Evolutionary conservation across 768 basidiomycete species (phyloP), one percentile per base, ranked within the genome.

Genomic region (Boletus edulis): DNA sequence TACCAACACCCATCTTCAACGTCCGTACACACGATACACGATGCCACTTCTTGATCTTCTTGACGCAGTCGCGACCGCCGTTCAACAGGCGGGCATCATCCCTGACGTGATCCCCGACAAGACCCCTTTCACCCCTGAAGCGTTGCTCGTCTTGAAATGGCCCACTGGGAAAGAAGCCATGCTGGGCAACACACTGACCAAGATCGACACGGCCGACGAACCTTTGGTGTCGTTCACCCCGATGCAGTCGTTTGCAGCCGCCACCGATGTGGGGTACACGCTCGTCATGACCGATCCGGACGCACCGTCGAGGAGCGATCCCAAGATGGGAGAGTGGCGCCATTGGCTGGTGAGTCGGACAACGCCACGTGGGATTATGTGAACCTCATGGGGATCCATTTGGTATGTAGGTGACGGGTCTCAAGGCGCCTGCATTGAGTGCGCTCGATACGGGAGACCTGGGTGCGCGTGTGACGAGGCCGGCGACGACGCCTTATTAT

Each of bases 231-330:
- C 67, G 37, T 72, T 85, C 31, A 71, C 74, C 3, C 78, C 81
- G 4, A 71, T 77, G 69, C 68, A 66, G 44, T 66, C 67, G 14
- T 72, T 69, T 15, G 69, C 67, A 2, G 66, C 64, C 22, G 60
- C 56, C 46, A 60, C 62, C 1, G 73, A 75, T 34, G 56, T 70
- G 9, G 73, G 73, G 4, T 83, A 81, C 57, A 82, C 83, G 9
- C 67, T 83, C 35, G 78, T 81, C 34, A 77, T 83, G 79, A 77
- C 77, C 4, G 83, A 84, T 61, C 83, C 82, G 2, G 83, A 84
- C 54, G 83, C 83, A 4, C 83, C 82, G 0, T 81, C 79, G 1
- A 68, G 77, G 44, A 64, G 57, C 8, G 73, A 81, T 37, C 81
- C 79, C 1, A 79, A 74, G 59, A 80, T 71, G 63, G 72, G 77